Base-by-base conservation (phyloP, 1,284 basidiomycete genomes). In the Boletus hoseneyae region DNA sequence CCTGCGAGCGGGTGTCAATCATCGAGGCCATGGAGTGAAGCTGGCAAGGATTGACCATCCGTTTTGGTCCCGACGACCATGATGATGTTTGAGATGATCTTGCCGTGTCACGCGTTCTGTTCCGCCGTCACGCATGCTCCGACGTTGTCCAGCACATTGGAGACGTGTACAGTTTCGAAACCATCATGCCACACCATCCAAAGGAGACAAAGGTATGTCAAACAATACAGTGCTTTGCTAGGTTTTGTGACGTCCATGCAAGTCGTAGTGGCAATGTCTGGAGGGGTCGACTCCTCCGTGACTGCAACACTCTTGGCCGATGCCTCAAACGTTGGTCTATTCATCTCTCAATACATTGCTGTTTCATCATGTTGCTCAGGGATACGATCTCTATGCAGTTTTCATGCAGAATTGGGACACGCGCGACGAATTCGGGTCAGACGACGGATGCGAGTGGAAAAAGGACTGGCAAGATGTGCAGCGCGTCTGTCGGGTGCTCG, bases 321-420 rank as follows among this genome's bases (percentile, higher is more conserved):
- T 42, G 67, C 45, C 0, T 45, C 63, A 0, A 45, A 86, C 65
- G 88, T 87, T 16, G 36, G 66, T 54, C 38, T 3, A 19, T 3
- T 32, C 23, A 6, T 43, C 38, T 30, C 19, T 12, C 25, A 8
- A 19, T 6, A 0, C 21, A 2, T 41, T 21, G 8, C 9, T 5
- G 16, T 46, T 15, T 25, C 2, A 54, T 13, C 1, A 25, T 30
- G 35, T 40, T 25, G n/a, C 43, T 39, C 21, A 90, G 83, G 87
- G 87, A 54, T 88, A 85, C 58, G 82, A 93, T 60, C 77, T 93
- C 15, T 89, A 82, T 48, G 93, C 93, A 2, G 79, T 97, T 0
- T 98, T 88, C 69, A 97, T 97, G 96, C 82, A 93, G 21, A 97
- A 98, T 57, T 98, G 96, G 95, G 93, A 85, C 59, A 84, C 78